A percentile compares a stretch with the other conserved stretches of the same genome.
Evolutionary conservation across 2,329 filamentous ascomycete genomes (phyloP).

Genomic region (Myriangium duriaei): DNA sequence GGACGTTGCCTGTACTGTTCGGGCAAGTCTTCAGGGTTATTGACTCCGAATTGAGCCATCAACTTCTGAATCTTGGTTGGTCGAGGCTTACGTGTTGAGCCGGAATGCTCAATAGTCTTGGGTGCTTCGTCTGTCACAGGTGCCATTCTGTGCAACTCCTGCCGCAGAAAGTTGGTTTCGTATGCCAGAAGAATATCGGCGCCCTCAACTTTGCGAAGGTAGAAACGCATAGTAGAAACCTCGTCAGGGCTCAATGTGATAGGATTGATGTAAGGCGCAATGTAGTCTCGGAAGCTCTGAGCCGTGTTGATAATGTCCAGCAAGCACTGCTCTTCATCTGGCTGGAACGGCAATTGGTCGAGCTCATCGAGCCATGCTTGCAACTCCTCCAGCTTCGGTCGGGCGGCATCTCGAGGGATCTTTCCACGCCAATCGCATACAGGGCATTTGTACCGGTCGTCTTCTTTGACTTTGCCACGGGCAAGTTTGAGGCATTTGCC

Average conservation of each 20-base stretch:
- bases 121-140: slow-evolving; percentile 79
- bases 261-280: slow-evolving; percentile 69
- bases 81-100: slow-evolving; percentile 87
- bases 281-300: slow-evolving; percentile 69
- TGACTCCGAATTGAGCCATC: slow-evolving; percentile 75
- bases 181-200: slow-evolving; percentile 82
- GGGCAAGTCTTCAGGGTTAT: slow-evolving; percentile 81
- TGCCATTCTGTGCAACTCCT: slow-evolving; percentile 89
- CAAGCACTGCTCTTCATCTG: slow-evolving; percentile 82
- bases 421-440: slow-evolving; percentile 97
- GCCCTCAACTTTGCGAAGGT: slow-evolving; percentile 91
- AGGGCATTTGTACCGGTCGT: slow-evolving; percentile 95
- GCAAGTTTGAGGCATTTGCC: slow-evolving; percentile 97
- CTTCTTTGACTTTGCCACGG: slow-evolving; percentile 92
- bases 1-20: slow-evolving; percentile 70
- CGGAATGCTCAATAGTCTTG: slow-evolving; percentile 71
- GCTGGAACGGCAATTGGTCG: slow-evolving; percentile 71
- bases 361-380: slow-evolving; percentile 77
- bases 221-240: slow-evolving; percentile 82
- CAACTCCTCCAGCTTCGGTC: slow-evolving; percentile 87
- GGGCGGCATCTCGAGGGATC: slow-evolving; percentile 89
- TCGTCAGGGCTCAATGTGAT: slow-evolving; percentile 66
- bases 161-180: slow-evolving; percentile 96
- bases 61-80: slow-evolving; percentile 96
- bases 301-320: slow-evolving; percentile 79